phyloP scores from a whole-genome alignment of 202 grass and related monocot species.

The Zoysia matrella region DNA sequence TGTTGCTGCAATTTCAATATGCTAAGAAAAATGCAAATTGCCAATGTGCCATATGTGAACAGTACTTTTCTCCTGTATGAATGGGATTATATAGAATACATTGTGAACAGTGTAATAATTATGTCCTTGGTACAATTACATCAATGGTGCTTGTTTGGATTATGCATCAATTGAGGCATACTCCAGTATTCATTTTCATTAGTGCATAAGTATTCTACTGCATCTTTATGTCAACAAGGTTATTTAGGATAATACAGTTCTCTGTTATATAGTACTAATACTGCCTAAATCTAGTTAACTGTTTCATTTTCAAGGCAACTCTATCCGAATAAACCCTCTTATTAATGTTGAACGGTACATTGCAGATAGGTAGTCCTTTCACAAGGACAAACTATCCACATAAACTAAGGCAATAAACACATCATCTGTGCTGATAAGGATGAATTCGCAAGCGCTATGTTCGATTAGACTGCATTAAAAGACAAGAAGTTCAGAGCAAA shows the following conservation, averaged over 20 bases:
- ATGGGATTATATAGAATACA: background rate
- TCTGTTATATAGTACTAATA: background rate
- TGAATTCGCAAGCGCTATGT: constrained; percentile 2
- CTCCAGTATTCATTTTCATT: background rate
- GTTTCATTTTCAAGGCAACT: background rate
- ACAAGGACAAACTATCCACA: background rate
- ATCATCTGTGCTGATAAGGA: background rate
- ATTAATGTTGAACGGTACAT: background rate
- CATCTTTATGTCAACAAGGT: background rate
- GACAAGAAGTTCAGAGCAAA: constrained; percentile 15
- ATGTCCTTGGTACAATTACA: background rate
- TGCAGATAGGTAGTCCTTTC: background rate
- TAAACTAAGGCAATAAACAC: background rate
- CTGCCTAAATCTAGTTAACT: background rate
- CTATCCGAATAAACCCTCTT: background rate
- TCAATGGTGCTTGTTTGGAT: background rate
- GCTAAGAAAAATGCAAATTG: background rate
- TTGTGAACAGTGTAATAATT: background rate
- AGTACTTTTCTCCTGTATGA: background rate
- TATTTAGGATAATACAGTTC: background rate
- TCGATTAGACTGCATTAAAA: constrained; percentile 37
- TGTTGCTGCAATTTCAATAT: constrained; percentile 9
- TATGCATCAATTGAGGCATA: background rate
- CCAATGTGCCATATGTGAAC: background rate
- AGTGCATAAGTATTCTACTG: background rate